phyloP scores from a whole-genome alignment of 2,329 filamentous ascomycete genomes.

The Ceratocystiopsis sp. region DNA sequence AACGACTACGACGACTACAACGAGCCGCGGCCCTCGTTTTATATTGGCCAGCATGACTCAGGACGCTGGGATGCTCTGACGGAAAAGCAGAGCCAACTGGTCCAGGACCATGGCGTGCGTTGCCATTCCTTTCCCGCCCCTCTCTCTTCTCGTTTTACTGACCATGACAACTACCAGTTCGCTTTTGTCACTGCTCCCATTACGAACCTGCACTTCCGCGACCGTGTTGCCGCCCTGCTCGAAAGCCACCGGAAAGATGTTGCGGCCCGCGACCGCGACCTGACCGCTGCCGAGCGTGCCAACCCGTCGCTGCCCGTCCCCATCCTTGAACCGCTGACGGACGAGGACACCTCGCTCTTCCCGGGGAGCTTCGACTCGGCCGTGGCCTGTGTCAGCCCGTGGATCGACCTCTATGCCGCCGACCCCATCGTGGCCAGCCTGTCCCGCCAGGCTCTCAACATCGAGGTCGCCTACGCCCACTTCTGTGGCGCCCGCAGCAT shows the following conservation, averaged over 20 bases:
- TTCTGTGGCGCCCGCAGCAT: conserved; percentile 84
- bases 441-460: conserved; percentile 74
- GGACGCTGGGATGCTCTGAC: conserved; percentile 41
- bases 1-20: conserved; percentile 13
- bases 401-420: conserved; percentile 77
- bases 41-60: conserved; percentile 60
- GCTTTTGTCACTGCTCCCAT: conserved; percentile 64
- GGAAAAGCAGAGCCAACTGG: conserved; percentile 45
- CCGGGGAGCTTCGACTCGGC: conserved; percentile 54
- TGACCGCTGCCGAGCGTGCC: conserved; percentile 20
- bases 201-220: conserved; percentile 56
- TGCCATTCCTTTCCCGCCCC: neutral
- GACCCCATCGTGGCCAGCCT: conserved; percentile 73
- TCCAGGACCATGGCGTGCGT: conserved; percentile 52
- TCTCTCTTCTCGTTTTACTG: conserved; percentile 8
- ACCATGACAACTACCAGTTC: conserved; percentile 40
- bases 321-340: conserved; percentile 51
- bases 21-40: conserved; percentile 32
- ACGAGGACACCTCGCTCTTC: conserved; percentile 60
- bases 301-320: conserved; percentile 35
- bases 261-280: conserved; percentile 16
- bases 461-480: conserved; percentile 86
- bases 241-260: conserved; percentile 33
- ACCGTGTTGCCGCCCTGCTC: conserved; percentile 47
- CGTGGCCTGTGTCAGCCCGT: conserved; percentile 66